Conservation (phyloP, 2,329 filamentous ascomycete genomes). For the Fusarium liriodendri region DNA sequence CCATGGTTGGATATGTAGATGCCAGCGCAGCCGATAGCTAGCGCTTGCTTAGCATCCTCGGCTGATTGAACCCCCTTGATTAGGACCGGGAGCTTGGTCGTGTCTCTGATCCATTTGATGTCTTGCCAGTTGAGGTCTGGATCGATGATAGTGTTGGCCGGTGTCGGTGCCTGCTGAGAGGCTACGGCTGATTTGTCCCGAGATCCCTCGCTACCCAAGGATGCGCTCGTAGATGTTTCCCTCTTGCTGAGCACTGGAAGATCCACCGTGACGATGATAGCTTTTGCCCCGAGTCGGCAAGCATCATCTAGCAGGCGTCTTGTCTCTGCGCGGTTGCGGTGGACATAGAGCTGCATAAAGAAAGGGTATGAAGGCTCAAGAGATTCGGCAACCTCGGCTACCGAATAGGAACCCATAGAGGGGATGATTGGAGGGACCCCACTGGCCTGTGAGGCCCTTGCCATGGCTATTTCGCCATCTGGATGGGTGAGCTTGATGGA, state of each 20-base stretch:
- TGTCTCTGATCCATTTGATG: background rate
- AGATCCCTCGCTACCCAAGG: background rate
- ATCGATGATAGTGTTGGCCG: background rate
- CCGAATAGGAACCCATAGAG: background rate
- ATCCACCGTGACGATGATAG: background rate
- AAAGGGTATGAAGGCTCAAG: background rate
- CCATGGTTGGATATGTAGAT: background rate
- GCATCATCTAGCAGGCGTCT: background rate
- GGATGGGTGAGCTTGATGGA: background rate
- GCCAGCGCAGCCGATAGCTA: background rate
- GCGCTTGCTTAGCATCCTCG: background rate
- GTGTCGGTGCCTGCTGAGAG: background rate
- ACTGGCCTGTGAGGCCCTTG: background rate
- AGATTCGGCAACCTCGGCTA: background rate
- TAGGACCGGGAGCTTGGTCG: background rate
- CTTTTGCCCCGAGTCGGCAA: background rate
- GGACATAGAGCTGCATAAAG: background rate
- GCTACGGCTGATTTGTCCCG: background rate
- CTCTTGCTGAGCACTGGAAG: background rate
- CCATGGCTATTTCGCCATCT: background rate
- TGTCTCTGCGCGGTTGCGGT: background rate
- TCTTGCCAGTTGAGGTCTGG: background rate
- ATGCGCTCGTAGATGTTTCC: background rate
- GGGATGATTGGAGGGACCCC: background rate
- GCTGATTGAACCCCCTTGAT: background rate